These are phyloP conservation scores for Ustilago xerochloae DNA, from an alignment of 1,284 basidiomycete species.

Conservation along the genomic window DNA sequence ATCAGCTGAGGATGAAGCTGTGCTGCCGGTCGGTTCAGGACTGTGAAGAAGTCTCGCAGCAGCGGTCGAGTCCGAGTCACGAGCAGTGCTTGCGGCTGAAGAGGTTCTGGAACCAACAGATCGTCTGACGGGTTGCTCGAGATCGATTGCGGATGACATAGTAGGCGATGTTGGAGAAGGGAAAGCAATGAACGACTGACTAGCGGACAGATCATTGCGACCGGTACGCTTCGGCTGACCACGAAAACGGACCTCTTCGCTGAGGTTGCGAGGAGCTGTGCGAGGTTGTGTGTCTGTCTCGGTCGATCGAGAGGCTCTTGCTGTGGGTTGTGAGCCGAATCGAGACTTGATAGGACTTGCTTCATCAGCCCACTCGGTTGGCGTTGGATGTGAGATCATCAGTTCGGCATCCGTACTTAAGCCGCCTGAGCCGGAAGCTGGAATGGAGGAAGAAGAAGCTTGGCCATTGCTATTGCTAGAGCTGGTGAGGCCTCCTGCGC, in stretches of 20 bases:
- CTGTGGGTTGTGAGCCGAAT: neutral
- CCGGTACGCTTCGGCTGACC: slow-evolving; percentile 4
- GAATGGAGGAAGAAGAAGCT: neutral
- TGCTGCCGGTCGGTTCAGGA: slow-evolving; percentile 8
- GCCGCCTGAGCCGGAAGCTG: neutral
- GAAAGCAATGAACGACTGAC: slow-evolving; percentile 31
- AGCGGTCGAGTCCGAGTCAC: neutral
- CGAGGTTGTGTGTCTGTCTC: neutral
- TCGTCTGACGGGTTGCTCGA: neutral
- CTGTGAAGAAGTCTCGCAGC: slow-evolving; percentile 5
- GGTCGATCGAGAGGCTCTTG: neutral
- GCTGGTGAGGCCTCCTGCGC: slow-evolving; percentile 9
- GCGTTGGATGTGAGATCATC: slow-evolving; percentile 29
- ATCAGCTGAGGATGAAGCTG: slow-evolving; percentile 12
- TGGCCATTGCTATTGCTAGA: neutral
- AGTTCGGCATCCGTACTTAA: slow-evolving; percentile 42
- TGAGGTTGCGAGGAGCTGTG: neutral
- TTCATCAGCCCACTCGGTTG: slow-evolving; percentile 43
- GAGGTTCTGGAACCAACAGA: slow-evolving; percentile 6
- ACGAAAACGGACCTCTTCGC: slow-evolving; percentile 30
- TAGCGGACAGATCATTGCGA: neutral
- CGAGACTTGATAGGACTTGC: neutral
- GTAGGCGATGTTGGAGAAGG: slow-evolving; percentile 1
- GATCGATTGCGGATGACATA: neutral
- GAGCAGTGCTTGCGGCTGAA: slow-evolving; percentile 16